A percentile compares a stretch with the other conserved stretches of the same genome.
Conservation (phyloP, 371 early-diverging fungal species). For the Dichotomocladium elegans region DNA sequence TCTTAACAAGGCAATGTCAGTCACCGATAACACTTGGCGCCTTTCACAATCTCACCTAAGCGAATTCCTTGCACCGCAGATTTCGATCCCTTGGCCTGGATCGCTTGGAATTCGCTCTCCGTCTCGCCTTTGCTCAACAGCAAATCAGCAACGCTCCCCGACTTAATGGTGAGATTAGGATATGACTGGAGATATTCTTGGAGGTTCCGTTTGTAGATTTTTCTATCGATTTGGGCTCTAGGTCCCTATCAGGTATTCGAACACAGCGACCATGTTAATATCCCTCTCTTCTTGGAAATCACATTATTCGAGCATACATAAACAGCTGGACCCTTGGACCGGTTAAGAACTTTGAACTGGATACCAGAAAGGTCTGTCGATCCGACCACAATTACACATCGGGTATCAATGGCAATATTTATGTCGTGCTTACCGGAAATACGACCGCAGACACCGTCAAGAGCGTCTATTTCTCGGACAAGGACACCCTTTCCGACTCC, state of each 20-base stretch:
- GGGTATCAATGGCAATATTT: neutral
- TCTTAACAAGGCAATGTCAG: slow-evolving; percentile 28
- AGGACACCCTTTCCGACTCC: slow-evolving; percentile 85
- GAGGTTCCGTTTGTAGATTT: slow-evolving; percentile 74
- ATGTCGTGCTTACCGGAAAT: slow-evolving; percentile 55
- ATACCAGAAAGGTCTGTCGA: slow-evolving; percentile 72
- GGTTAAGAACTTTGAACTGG: slow-evolving; percentile 82
- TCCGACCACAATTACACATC: too few relatives aligned
- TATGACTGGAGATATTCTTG: slow-evolving; percentile 59
- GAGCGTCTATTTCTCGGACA: slow-evolving; percentile 80
- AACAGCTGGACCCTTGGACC: slow-evolving; percentile 85
- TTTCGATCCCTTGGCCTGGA: slow-evolving; percentile 23
- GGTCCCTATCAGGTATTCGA: slow-evolving; percentile 51
- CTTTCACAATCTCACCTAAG: slow-evolving; percentile 25
- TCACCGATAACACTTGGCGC: neutral
- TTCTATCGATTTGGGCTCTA: slow-evolving; percentile 82
- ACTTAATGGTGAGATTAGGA: slow-evolving; percentile 66
- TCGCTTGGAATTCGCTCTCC: slow-evolving; percentile 18
- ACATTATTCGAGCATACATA: slow-evolving; percentile 44
- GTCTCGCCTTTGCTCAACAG: slow-evolving; percentile 44
- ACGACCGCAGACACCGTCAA: slow-evolving; percentile 81
- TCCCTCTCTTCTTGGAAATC: neutral
- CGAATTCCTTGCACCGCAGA: slow-evolving; percentile 33
- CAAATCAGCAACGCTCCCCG: slow-evolving; percentile 76
- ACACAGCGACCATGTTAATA: neutral